Evolutionary conservation across 495 filamentous ascomycete species (phyloP).

Genomic region (Annulohypoxylon moriforme): DNA sequence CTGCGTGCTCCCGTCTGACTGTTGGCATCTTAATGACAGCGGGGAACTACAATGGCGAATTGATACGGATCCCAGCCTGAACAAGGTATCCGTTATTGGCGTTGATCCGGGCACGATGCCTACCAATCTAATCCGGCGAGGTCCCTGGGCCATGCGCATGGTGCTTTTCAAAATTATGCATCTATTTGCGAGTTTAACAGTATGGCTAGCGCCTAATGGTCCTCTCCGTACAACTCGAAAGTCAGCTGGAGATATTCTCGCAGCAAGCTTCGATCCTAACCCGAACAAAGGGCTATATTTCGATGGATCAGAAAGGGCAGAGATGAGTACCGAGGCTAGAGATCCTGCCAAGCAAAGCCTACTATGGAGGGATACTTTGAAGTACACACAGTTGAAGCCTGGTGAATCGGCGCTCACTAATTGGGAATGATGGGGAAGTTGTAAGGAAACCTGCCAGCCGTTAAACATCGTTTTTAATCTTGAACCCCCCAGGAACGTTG

Average conservation of each 20-base stretch:
- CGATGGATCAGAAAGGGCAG: background rate
- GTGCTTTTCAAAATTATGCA: background rate
- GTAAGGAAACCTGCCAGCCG: background rate
- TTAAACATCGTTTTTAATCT: background rate
- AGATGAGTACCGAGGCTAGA: slow-evolving; percentile 2
- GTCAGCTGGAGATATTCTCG: background rate
- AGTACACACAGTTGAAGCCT: background rate
- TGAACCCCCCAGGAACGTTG: background rate
- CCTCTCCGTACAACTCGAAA: background rate
- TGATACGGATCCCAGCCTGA: background rate
- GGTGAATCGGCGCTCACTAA: background rate
- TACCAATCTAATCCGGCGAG: background rate
- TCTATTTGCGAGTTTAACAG: background rate
- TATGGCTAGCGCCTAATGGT: background rate
- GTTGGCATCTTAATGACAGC: background rate
- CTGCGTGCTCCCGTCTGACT: background rate
- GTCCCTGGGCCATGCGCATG: background rate
- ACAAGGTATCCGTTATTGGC: background rate
- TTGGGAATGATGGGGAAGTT: background rate
- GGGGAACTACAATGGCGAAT: slow-evolving; percentile 3
- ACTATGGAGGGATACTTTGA: background rate
- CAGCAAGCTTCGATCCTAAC: background rate
- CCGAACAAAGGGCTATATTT: background rate
- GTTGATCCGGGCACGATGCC: background rate
- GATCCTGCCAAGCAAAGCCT: background rate